These are phyloP conservation scores for Microcos paniculata DNA, from an alignment of 345 rosid genomes.

Conservation along the genomic window DNA sequence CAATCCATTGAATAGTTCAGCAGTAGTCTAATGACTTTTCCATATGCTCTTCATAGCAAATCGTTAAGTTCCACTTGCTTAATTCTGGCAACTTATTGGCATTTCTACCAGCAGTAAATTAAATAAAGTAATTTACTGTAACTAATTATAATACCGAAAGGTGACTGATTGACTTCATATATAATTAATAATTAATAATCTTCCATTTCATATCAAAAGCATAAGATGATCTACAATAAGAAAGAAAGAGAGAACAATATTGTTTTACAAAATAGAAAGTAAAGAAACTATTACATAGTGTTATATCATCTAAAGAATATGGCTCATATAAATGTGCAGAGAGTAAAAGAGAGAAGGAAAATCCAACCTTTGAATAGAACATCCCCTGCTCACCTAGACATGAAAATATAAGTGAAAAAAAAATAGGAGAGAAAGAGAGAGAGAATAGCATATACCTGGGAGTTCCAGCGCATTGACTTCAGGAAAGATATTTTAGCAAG, in stretches of 20 bases:
- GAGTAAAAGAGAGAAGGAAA: background rate
- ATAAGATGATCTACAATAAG: slow-evolving; percentile 64
- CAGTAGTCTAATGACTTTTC: too few relatives aligned
- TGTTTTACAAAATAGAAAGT: background rate
- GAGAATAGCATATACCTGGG: slow-evolving; percentile 50
- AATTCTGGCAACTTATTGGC: slow-evolving; percentile 1
- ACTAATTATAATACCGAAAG: too few relatives aligned
- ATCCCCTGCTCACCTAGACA: background rate
- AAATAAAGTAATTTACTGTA: too few relatives aligned
- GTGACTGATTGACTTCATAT: too few relatives aligned
- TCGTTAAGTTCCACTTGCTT: background rate
- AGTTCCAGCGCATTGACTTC: slow-evolving; percentile 97
- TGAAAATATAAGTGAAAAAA: slow-evolving; percentile 3
- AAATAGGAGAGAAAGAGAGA: too few relatives aligned
- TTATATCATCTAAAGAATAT: background rate
- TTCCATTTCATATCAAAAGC: too few relatives aligned
- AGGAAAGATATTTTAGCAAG: slow-evolving; percentile 81
- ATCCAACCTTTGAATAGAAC: slow-evolving; percentile 1
- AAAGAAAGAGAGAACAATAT: slow-evolving; percentile 17
- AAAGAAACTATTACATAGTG: background rate
- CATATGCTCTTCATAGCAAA: too few relatives aligned
- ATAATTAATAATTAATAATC: too few relatives aligned
- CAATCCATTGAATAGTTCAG: too few relatives aligned
- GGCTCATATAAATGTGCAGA: background rate
- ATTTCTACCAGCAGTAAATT: too few relatives aligned